Evolutionary conservation across 2,329 filamentous ascomycete species (phyloP).

Genomic region (Colletotrichum salicis): DNA sequence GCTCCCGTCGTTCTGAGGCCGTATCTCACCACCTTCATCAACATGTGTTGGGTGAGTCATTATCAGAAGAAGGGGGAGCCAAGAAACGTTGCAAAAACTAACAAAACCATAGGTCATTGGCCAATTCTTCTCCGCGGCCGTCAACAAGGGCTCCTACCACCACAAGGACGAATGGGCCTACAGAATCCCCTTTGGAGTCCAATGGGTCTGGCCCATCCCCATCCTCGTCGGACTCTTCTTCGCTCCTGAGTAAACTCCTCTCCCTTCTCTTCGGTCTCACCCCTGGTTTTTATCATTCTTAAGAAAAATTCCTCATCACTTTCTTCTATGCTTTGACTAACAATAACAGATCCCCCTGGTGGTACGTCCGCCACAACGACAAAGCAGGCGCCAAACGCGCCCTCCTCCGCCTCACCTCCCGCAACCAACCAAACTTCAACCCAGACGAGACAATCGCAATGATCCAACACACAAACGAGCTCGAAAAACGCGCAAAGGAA

Average conservation of each 20-base stretch:
- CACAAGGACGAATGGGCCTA: slow-evolving; percentile 59
- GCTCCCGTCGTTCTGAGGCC: slow-evolving; percentile 59
- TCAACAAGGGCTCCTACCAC: slow-evolving; percentile 55
- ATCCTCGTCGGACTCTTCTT: slow-evolving; percentile 57
- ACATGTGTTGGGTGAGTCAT: slow-evolving; percentile 60
- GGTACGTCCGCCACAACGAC: slow-evolving; percentile 57
- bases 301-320: too few species aligned
- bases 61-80: neutral
- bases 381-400: slow-evolving; percentile 52
- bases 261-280: too few species aligned
- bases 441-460: slow-evolving; percentile 61
- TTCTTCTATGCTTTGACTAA: too few species aligned
- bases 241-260: slow-evolving; percentile 54
- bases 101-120: slow-evolving; percentile 52
- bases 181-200: slow-evolving; percentile 60
- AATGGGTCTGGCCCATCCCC: slow-evolving; percentile 64
- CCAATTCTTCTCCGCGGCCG: slow-evolving; percentile 61
- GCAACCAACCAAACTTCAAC: slow-evolving; percentile 52
- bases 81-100: neutral
- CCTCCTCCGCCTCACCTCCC: slow-evolving; percentile 54
- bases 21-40: slow-evolving; percentile 65
- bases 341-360: slow-evolving; percentile 57
- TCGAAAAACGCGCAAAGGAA: slow-evolving; percentile 55
- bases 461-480: slow-evolving; percentile 64
- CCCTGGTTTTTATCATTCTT: too few species aligned